phyloP scores from a whole-genome alignment of 2,329 filamentous ascomycete genomes.

The Sclerotinia subarctica region DNA sequence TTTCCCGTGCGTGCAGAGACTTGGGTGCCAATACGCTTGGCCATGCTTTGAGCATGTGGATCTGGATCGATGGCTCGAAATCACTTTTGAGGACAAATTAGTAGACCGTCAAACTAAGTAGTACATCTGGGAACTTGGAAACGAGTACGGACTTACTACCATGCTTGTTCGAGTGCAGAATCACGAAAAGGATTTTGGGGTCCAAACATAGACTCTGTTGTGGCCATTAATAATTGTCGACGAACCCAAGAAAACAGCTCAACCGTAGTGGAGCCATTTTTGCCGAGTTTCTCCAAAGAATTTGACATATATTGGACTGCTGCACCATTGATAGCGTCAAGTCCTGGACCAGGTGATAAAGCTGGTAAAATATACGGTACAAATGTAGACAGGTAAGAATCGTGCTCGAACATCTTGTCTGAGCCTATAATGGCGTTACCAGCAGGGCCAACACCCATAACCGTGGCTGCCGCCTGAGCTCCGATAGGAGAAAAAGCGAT shows the following conservation, averaged over 20 bases:
- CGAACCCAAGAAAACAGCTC: conserved; percentile 37
- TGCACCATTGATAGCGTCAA: conserved; percentile 17
- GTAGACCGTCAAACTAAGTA: not conserved
- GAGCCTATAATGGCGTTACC: conserved; percentile 13
- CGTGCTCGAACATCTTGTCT: conserved; percentile 17
- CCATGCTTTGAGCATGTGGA: conserved; percentile 19
- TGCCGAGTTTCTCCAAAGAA: not conserved
- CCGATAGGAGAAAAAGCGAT: not conserved
- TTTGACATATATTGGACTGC: not conserved
- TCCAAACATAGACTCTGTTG: conserved; percentile 43
- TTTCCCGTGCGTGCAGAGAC: conserved; percentile 19
- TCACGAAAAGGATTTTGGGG: conserved; percentile 41
- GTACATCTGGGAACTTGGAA: not conserved
- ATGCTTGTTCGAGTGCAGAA: conserved; percentile 1
- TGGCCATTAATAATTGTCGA: not conserved
- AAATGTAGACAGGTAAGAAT: conserved; percentile 17
- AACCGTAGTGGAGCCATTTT: not conserved
- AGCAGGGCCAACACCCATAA: conserved; percentile 8
- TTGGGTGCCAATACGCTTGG: conserved; percentile 23
- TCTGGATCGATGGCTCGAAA: conserved; percentile 24
- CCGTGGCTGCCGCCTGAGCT: not conserved
- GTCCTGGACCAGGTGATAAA: conserved; percentile 12
- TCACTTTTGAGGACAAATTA: conserved; percentile 15
- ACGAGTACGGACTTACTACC: conserved; percentile 5
- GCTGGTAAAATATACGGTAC: conserved; percentile 15